Percentiles rank a stretch among this genome's conserved stretches.
Evolutionary conservation across 2,329 filamentous ascomycete species (phyloP).

Genomic region (Pseudogymnoascus sp.): DNA sequence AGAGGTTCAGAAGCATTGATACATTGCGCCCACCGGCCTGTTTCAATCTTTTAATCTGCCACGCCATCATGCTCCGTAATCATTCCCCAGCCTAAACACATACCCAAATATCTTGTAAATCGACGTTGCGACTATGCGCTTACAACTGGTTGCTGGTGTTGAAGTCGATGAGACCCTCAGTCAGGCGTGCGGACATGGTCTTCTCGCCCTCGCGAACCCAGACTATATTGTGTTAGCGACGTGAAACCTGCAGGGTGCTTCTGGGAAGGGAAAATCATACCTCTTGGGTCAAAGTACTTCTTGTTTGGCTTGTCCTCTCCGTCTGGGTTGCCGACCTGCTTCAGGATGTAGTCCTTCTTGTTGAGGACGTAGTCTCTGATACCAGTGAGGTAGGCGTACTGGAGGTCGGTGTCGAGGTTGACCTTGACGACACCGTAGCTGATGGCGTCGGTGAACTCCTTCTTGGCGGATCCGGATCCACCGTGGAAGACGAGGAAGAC

Average conservation of each 20-base stretch:
- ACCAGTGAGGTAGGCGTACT: slow-evolving; percentile 86
- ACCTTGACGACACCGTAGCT: slow-evolving; percentile 96
- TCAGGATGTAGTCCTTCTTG: slow-evolving; percentile 91
- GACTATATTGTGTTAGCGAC: slow-evolving; percentile 53
- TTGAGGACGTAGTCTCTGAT: slow-evolving; percentile 89
- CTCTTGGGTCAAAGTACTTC: slow-evolving; percentile 66
- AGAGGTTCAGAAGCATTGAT: background rate
- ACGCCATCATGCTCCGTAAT: slow-evolving; percentile 3
- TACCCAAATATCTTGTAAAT: background rate
- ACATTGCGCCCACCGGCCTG: background rate
- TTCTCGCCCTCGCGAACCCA: slow-evolving; percentile 98
- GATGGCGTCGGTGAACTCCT: slow-evolving; percentile 86
- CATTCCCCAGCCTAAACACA: background rate
- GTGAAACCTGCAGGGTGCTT: slow-evolving; percentile 1
- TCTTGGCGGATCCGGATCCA: slow-evolving; percentile 82
- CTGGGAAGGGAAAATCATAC: slow-evolving; percentile 13
- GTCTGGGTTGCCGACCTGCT: slow-evolving; percentile 88
- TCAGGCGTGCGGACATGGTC: slow-evolving; percentile 78
- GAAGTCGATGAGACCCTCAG: slow-evolving; percentile 83
- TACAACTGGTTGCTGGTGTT: slow-evolving; percentile 74
- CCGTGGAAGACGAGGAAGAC: slow-evolving; percentile 99
- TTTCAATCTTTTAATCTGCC: background rate
- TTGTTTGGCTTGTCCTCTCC: slow-evolving; percentile 98
- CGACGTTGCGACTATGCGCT: slow-evolving; percentile 20
- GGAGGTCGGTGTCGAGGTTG: slow-evolving; percentile 96